Base-by-base conservation (phyloP, 2,329 filamentous ascomycete species). In the Shiraia bambusicola region DNA sequence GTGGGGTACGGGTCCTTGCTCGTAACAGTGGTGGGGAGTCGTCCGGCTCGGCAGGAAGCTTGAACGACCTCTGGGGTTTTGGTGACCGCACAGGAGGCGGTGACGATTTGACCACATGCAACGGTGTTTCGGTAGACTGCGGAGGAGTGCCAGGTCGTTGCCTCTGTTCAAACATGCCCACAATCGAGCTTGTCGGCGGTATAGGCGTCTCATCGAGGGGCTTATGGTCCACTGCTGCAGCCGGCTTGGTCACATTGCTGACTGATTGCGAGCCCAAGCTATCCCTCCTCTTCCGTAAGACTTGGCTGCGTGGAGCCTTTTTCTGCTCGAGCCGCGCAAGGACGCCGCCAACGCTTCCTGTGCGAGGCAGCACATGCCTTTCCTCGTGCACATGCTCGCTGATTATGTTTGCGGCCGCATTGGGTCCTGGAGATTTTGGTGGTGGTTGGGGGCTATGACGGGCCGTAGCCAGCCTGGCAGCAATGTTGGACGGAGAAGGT, bases 101-200 rank as follows among this genome's bases (percentile, higher is more conserved):
- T 37, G 61, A 52, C 32, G 46, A 47, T 42, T 57, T 48, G 45
- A 60, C 40, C 12, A 54, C 34, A 16, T 52, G 40, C 10, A 56
- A 36, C 12, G 63, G 55, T 12, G 52, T 40, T 7, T 47, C 29
- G 10, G 49, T 24, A 2, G 34, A 42, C 14, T 50, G 50, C 1
- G 43, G 38, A 31, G 61, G 52, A 1, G 56, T 60, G 1, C 34
- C 50, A 7, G 60, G 49, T 24, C 57, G 49, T 24, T 56, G 56
- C 30, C 70, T 75, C 49, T 76, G 72, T 66, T 90, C 86, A 52
- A 88, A 88, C 70, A 87, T 76, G 28, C 79, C 79, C 39, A 88
- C 83, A 14, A 88, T 72, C 4, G 82, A 79, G 3, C 74, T 80
- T 0, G 84, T 84, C 0, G 84, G 76, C 16, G 78, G 72, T 35